phyloP scores from a whole-genome alignment of 495 filamentous ascomycete species.

The Trichoderma orchidacearum region DNA sequence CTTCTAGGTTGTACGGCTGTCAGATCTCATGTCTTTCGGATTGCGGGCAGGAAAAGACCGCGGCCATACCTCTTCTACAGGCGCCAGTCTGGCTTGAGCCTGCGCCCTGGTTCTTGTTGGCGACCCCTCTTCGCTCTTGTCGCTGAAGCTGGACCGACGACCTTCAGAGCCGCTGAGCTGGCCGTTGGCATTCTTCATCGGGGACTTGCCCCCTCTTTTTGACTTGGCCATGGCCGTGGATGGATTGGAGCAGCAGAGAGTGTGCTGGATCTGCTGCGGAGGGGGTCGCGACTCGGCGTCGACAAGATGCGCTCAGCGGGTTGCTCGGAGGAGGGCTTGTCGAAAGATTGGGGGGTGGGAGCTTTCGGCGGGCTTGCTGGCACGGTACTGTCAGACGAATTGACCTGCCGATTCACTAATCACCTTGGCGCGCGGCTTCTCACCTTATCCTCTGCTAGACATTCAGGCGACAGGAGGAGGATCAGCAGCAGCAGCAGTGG shows the following conservation, averaged over 20 bases:
- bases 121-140: conserved; percentile 63
- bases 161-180: conserved; percentile 26
- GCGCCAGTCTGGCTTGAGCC: not conserved
- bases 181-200: conserved; percentile 43
- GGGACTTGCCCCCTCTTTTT: conserved; percentile 74
- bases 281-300: not conserved
- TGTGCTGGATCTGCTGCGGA: not conserved
- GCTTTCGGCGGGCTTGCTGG: not conserved
- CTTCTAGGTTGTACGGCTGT: conserved; percentile 14
- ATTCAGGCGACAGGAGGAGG: not conserved
- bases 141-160: conserved; percentile 61
- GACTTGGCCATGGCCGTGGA: conserved; percentile 8
- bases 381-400: not conserved
- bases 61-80: conserved; percentile 20
- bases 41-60: not conserved
- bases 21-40: not conserved
- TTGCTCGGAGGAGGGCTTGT: not conserved
- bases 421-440: not conserved
- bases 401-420: not conserved
- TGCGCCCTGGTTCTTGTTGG: conserved; percentile 26
- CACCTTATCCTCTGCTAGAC: not conserved
- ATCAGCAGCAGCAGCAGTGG: not conserved
- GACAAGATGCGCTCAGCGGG: no score
- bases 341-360: not conserved
- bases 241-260: not conserved